phyloP scores from a whole-genome alignment of 2,329 filamentous ascomycete species.

The Aureobasidium mangrovei region DNA sequence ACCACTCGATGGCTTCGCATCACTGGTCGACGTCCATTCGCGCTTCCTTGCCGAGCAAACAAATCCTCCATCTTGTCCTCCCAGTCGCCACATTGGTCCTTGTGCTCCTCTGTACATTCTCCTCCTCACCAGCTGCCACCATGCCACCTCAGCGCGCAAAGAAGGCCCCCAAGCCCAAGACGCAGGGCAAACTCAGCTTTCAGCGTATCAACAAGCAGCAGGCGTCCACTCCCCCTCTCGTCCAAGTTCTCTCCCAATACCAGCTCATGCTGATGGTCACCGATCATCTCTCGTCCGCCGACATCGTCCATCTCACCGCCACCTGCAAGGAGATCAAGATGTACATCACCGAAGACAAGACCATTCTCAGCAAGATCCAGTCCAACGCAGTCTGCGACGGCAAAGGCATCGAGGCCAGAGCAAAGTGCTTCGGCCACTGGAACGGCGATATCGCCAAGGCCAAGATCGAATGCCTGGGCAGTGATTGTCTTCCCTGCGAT shows the following conservation, averaged over 20 bases:
- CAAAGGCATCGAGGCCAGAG: conserved; percentile 4
- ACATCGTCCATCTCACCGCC: conserved; percentile 15
- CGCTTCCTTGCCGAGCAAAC: too few relatives aligned
- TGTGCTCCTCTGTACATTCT: not conserved
- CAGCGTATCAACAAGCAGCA: not conserved
- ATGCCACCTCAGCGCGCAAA: conserved; percentile 4
- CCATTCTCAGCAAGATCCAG: not conserved
- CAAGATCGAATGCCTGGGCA: conserved; percentile 2
- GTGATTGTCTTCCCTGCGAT: conserved; percentile 1
- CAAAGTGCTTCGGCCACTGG: conserved; percentile 6
- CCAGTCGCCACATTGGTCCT: not conserved
- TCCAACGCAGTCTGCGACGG: not conserved
- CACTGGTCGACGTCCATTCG: too few relatives aligned
- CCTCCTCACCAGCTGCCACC: not conserved
- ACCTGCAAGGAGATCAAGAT: conserved; percentile 14
- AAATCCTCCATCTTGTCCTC: too few relatives aligned
- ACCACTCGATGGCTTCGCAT: not conserved
- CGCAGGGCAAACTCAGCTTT: conserved; percentile 3
- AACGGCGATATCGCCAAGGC: not conserved
- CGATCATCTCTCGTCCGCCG: conserved; percentile 12
- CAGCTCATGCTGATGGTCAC: conserved; percentile 9
- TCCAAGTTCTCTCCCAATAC: not conserved
- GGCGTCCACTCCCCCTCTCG: not conserved
- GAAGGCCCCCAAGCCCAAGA: not conserved
- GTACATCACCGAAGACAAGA: conserved; percentile 4